Base-by-base conservation (phyloP, 345 rosid species). In the Lenwebbia sp. region DNA sequence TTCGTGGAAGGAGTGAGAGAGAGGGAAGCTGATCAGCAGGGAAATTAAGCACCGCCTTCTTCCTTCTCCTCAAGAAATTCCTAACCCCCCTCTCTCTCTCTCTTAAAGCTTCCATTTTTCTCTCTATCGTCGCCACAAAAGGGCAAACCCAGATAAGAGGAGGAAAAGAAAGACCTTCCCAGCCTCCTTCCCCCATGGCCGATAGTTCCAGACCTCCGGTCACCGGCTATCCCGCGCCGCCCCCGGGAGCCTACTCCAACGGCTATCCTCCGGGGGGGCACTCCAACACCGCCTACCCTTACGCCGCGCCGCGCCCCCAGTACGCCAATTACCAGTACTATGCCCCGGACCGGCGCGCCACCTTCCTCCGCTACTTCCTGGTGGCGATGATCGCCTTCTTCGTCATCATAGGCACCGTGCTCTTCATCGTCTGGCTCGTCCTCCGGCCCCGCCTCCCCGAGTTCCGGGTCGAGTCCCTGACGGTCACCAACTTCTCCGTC, bases 371-470 rank as follows among this genome's bases (percentile, higher is more conserved):
- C 85, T 91, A 94, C 83, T 83, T 95, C 65, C 83, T 91, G 52
- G 75, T 89, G 58, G 84, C 85, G 21, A 53, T 87, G 53, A 47
- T 88, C 60, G 41, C 88, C 70, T 33, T 89, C 85, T 50, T 90
- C 84, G 33, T 93, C 78, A 76, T 95, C 70, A 62, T 94, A 58
- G 94, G 94, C 12, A 49, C 87, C 65, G 56, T 91, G 15, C 84
- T 94, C 86, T 87, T 96, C 91, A 93, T 94, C 85, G 86, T 87
- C 90, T 91, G 95, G 93, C 92, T 96, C 50, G 93, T 95, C 9
- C 86, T 94, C 89, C 95, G 95, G 50, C 98, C 98, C 62, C 94
- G 91, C 49, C 82, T 88, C 10, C 99, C 99, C 3, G 87, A 87
- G 47, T 92, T 94, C 88, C 58, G 53, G 52, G 47, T 96, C 54